These are phyloP conservation scores for Russula olivacea DNA, from an alignment of 768 basidiomycete genomes.

Conservation along the genomic window DNA sequence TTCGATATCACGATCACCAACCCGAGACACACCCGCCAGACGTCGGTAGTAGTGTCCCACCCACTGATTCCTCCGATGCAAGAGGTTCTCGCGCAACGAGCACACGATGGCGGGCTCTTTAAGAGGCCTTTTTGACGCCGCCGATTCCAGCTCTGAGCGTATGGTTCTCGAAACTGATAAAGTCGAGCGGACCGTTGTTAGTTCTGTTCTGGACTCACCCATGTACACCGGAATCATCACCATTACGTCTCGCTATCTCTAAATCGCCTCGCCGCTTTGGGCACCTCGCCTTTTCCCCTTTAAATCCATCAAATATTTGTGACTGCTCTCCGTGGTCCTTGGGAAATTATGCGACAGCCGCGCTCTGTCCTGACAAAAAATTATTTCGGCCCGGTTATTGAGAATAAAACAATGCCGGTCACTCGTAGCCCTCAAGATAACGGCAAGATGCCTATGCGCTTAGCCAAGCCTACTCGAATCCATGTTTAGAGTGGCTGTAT, in stretches of 20 bases:
- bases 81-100: slow-evolving; percentile 11
- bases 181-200: slow-evolving; percentile 24
- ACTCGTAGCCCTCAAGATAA: slow-evolving; percentile 2
- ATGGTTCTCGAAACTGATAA: slow-evolving; percentile 15
- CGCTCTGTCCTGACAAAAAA: neutral
- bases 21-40: slow-evolving; percentile 6
- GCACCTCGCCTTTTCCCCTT: slow-evolving; percentile 16
- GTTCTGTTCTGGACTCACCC: slow-evolving; percentile 21
- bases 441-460: neutral
- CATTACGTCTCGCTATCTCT: slow-evolving; percentile 24
- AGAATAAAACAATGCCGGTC: slow-evolving; percentile 1
- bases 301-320: slow-evolving; percentile 21
- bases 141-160: slow-evolving; percentile 1
- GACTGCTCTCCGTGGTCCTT: slow-evolving; percentile 14
- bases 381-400: slow-evolving; percentile 7
- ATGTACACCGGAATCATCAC: slow-evolving; percentile 20
- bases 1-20: slow-evolving; percentile 22
- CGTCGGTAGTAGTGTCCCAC: neutral
- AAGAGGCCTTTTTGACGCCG: neutral
- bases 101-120: slow-evolving; percentile 17
- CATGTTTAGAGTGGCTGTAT: neutral
- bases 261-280: slow-evolving; percentile 18
- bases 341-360: slow-evolving; percentile 15
- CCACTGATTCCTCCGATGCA: slow-evolving; percentile 9
- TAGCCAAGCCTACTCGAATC: slow-evolving; percentile 1